Evolutionary conservation across 73 alveolate species (phyloP).

Genomic region (Paramecium biaurelia): DNA sequence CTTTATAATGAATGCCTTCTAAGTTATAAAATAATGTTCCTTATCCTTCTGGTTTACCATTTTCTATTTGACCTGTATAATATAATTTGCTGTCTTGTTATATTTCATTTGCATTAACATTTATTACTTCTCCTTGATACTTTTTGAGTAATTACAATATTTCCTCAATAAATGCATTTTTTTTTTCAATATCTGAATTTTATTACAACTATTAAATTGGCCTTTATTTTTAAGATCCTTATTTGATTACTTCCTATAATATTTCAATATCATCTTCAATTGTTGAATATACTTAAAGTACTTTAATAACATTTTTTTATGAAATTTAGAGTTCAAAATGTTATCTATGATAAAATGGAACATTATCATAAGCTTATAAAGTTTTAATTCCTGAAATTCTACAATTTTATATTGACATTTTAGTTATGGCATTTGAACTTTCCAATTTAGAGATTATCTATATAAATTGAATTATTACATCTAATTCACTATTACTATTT

Average conservation of each 20-base stretch:
- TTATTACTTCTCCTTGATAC: background rate
- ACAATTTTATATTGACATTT: background rate
- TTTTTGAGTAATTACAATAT: background rate
- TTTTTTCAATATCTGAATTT: background rate
- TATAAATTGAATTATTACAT: background rate
- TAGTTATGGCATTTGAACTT: background rate
- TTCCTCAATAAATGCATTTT: background rate
- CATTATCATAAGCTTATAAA: background rate
- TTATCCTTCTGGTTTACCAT: conserved; percentile 20
- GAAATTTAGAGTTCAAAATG: background rate
- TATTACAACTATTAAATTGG: background rate
- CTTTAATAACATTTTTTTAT: background rate
- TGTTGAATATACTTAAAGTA: background rate
- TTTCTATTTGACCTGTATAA: background rate
- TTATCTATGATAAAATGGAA: conserved; percentile 19
- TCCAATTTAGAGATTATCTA: conserved; percentile 8
- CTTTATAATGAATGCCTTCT: conserved; percentile 45
- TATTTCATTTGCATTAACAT: background rate
- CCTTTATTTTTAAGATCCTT: background rate
- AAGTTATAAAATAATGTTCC: conserved; percentile 11
- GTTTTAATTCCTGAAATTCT: conserved; percentile 20
- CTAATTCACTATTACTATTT: conserved; percentile 9
- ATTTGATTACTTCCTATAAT: background rate
- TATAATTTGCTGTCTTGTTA: conserved; percentile 9
- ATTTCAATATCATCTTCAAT: conserved; percentile 42